Conservation (phyloP, 345 rosid species). For the Raphanus sativus region DNA sequence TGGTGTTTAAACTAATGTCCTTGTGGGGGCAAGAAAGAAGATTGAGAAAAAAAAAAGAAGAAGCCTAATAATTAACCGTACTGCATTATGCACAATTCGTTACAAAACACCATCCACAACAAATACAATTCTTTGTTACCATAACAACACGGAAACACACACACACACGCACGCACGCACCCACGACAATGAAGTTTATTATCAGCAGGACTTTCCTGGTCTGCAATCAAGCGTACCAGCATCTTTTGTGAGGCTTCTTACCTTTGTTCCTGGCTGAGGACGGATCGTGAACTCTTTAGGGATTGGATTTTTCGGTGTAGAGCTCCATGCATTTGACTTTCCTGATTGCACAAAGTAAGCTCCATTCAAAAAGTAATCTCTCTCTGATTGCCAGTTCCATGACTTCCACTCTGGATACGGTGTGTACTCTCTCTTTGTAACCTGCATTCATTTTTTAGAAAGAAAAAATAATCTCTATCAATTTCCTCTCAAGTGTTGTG, state of each 20-base stretch:
- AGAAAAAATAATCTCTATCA: neutral
- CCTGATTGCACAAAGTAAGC: constrained; percentile 72
- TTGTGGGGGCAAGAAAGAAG: constrained; percentile 14
- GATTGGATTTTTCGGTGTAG: constrained; percentile 36
- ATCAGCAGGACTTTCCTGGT: constrained; percentile 39
- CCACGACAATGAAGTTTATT: neutral
- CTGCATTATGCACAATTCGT: constrained; percentile 32
- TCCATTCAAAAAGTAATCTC: constrained; percentile 66
- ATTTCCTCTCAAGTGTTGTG: constrained; percentile 8
- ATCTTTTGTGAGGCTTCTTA: constrained; percentile 43
- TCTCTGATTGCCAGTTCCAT: constrained; percentile 76
- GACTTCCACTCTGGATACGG: constrained; percentile 48
- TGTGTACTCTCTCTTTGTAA: constrained; percentile 59
- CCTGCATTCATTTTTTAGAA: constrained; percentile 29
- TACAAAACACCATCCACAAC: constrained; percentile 22
- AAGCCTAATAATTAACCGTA: constrained; percentile 15
- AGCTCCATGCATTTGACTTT: constrained; percentile 14
- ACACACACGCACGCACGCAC: neutral
- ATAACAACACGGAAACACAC: constrained; percentile 25
- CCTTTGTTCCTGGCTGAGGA: constrained; percentile 50
- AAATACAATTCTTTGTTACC: constrained; percentile 15
- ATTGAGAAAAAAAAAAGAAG: constrained; percentile 21
- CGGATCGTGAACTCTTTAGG: constrained; percentile 32
- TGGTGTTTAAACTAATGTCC: constrained; percentile 19
- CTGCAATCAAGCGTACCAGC: constrained; percentile 59